Percentiles rank a stretch among this genome's conserved stretches.
These are phyloP conservation scores for Digitaria exilis DNA, from an alignment of 202 grass and related monocot genomes.

Conservation along the genomic window DNA sequence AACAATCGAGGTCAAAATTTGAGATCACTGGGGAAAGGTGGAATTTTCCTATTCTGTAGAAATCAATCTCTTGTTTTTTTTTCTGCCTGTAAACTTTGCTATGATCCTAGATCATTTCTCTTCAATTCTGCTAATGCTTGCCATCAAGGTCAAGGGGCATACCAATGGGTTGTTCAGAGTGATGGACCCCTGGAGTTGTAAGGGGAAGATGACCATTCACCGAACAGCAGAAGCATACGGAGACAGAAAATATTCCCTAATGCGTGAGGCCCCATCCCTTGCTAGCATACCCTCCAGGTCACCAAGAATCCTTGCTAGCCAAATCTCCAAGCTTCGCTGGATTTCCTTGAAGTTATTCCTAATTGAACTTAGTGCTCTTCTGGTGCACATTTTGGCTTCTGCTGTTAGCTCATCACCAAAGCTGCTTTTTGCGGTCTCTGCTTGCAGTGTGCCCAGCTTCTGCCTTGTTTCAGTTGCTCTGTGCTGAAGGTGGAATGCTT, in stretches of 20 bases:
- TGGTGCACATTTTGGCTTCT: conserved; percentile 62
- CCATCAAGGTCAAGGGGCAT: background rate
- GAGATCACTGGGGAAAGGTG: background rate
- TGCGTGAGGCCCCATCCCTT: conserved; percentile 72
- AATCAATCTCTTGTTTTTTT: conserved; percentile 4
- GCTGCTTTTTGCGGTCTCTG: conserved; percentile 60
- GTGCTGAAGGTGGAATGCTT: conserved; percentile 89
- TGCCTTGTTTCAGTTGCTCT: conserved; percentile 78
- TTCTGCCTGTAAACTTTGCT: background rate
- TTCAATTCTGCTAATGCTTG: conserved; percentile 29
- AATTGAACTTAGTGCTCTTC: conserved; percentile 72
- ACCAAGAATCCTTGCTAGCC: conserved; percentile 88
- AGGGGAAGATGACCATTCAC: conserved; percentile 27
- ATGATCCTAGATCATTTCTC: conserved; percentile 41
- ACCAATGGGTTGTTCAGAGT: background rate
- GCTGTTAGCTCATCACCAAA: conserved; percentile 71
- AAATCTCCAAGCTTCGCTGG: conserved; percentile 85
- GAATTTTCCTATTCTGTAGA: background rate
- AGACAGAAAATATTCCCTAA: conserved; percentile 69
- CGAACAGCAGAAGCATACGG: conserved; percentile 48
- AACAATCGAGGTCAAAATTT: conserved; percentile 18
- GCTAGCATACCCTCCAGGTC: conserved; percentile 96
- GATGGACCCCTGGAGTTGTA: background rate
- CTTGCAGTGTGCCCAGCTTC: conserved; percentile 68
- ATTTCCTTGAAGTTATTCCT: conserved; percentile 97